A percentile compares a stretch with the other conserved stretches of the same genome.
phyloP scores from a whole-genome alignment of 495 filamentous ascomycete genomes.

The Aspergillus cavernicola region DNA sequence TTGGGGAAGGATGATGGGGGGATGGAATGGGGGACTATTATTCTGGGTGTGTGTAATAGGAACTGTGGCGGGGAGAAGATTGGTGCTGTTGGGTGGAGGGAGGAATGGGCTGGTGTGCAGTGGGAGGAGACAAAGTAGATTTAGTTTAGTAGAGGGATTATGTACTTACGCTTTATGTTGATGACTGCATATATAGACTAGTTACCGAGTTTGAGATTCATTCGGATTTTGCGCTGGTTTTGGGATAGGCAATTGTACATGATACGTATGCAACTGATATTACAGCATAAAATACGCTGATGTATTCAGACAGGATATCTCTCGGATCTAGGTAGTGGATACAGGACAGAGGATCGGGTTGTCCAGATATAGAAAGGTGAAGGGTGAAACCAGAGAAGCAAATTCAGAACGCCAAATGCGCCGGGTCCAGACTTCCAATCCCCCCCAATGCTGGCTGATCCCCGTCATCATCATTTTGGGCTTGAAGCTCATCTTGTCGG shows the following conservation, averaged over 20 bases:
- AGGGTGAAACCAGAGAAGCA: conserved; percentile 22
- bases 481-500: conserved; percentile 15
- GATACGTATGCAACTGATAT: too few species aligned
- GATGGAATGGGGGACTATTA: conserved; percentile 98
- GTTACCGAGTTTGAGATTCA: too few species aligned
- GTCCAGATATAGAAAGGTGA: background rate
- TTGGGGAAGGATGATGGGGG: conserved; percentile 60
- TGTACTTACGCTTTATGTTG: conserved; percentile 14
- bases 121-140: conserved; percentile 73
- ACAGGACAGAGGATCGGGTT: background rate
- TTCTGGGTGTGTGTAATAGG: conserved; percentile 75
- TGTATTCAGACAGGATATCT: background rate
- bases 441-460: conserved; percentile 26
- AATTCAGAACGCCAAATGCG: conserved; percentile 31
- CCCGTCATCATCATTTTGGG: conserved; percentile 24
- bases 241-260: too few species aligned
- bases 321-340: conserved; percentile 2
- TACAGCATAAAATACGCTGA: too few species aligned
- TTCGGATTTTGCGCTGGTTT: too few species aligned
- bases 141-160: background rate
- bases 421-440: conserved; percentile 27
- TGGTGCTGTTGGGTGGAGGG: conserved; percentile 63
- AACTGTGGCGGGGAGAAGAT: conserved; percentile 61
- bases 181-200: too few species aligned
- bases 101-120: conserved; percentile 96